Conservation (phyloP, 495 filamentous ascomycete genomes). For the Thermothielavioides terrestris region DNA sequence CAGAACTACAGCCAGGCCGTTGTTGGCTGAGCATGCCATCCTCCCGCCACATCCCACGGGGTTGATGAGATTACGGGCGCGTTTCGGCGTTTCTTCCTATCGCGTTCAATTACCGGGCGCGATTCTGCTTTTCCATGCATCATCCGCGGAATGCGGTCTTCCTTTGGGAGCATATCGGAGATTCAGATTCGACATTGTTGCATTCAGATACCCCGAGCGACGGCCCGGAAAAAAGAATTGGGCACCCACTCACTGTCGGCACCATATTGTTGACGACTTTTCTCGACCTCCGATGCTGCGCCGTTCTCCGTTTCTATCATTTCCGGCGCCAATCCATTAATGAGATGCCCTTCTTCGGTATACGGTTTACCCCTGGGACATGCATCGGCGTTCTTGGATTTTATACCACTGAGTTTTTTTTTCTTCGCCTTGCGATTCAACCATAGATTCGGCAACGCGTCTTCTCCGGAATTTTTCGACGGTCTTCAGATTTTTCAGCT, state of each 20-base stretch:
- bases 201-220: conserved; percentile 35
- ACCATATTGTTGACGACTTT: background rate
- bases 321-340: conserved; percentile 14
- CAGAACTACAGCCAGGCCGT: conserved; percentile 58
- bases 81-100: conserved; percentile 4
- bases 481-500: conserved; percentile 8
- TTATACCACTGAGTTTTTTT: conserved; percentile 12
- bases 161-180: conserved; percentile 21
- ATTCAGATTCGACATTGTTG: conserved; percentile 29
- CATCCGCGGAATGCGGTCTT: conserved; percentile 11
- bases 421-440: conserved; percentile 18
- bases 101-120: background rate
- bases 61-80: background rate
- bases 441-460: conserved; percentile 25
- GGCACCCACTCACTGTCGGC: background rate
- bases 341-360: conserved; percentile 23
- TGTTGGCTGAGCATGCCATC: conserved; percentile 40
- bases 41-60: background rate
- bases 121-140: conserved; percentile 18
- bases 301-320: background rate
- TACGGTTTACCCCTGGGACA: conserved; percentile 27
- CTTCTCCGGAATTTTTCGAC: conserved; percentile 6
- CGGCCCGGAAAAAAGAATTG: background rate
- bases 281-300: too few relatives aligned
- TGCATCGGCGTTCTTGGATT: conserved; percentile 29